phyloP scores from a whole-genome alignment of 2,329 filamentous ascomycete genomes.

The Cadophora gregata region DNA sequence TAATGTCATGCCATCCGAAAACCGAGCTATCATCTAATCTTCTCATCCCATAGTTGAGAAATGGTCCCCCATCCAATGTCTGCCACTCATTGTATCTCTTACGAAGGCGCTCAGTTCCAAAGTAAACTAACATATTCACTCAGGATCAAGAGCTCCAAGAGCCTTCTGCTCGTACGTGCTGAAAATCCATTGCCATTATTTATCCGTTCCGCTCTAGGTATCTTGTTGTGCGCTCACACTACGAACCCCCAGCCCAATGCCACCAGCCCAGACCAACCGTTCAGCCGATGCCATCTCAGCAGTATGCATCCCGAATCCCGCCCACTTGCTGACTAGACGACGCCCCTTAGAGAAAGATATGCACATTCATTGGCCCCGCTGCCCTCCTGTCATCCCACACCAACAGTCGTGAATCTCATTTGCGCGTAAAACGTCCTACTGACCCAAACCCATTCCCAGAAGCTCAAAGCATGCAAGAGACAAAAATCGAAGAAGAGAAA shows the following conservation, averaged over 20 bases:
- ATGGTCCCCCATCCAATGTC: too few species aligned
- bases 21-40: neutral
- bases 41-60: neutral
- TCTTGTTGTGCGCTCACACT: neutral
- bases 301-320: neutral
- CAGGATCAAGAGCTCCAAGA: too few species aligned
- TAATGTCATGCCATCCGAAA: neutral
- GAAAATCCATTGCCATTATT: neutral
- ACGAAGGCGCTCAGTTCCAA: too few species aligned
- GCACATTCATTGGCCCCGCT: neutral
- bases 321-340: too few species aligned
- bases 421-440: neutral
- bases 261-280: neutral
- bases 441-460: neutral
- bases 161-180: neutral
- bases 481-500: slow-evolving; percentile 1
- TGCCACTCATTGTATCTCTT: too few species aligned
- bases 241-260: neutral
- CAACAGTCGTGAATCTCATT: neutral
- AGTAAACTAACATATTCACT: too few species aligned
- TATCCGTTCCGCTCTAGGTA: neutral
- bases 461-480: slow-evolving; percentile 1
- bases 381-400: neutral
- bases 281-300: neutral
- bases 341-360: neutral